A percentile compares a stretch with the other conserved stretches of the same genome.
phyloP scores from a whole-genome alignment of 129 eudicot species.

The Ambrosia trifida region DNA sequence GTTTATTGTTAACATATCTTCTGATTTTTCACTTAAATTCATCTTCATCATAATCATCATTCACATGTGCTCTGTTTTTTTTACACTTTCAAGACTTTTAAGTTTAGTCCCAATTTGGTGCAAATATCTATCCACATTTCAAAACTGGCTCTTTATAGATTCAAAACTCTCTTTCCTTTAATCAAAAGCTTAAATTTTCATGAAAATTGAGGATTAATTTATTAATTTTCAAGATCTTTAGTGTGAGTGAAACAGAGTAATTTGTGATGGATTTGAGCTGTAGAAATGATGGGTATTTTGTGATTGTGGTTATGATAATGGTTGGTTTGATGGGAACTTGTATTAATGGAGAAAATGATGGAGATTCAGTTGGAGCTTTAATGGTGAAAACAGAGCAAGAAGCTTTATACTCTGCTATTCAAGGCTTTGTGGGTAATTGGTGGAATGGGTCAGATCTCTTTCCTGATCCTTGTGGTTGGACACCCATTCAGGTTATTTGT shows the following conservation, averaged over 20 bases:
- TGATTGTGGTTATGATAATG: slow-evolving; percentile 22
- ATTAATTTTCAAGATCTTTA: slow-evolving; percentile 1
- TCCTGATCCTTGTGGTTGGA: slow-evolving; percentile 99
- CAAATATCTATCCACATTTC: slow-evolving; percentile 13
- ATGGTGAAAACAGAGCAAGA: slow-evolving; percentile 78
- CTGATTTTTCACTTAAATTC: slow-evolving; percentile 9
- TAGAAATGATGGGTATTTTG: slow-evolving; percentile 18
- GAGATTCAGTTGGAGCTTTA: slow-evolving; percentile 46
- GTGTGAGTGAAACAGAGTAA: slow-evolving; percentile 21
- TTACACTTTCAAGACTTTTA: slow-evolving; percentile 3
- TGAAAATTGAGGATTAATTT: background rate
- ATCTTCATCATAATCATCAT: slow-evolving; percentile 19
- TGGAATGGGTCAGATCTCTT: slow-evolving; percentile 97
- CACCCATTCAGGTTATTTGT: slow-evolving; percentile 69
- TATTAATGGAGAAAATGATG: slow-evolving; percentile 38
- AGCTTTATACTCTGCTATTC: slow-evolving; percentile 64
- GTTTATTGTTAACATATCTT: slow-evolving; percentile 1
- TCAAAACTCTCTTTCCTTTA: background rate
- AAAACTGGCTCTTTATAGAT: slow-evolving; percentile 5
- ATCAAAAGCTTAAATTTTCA: background rate
- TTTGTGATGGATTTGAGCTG: slow-evolving; percentile 30
- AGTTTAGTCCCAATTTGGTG: slow-evolving; percentile 25
- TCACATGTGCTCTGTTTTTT: slow-evolving; percentile 29
- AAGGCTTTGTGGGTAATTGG: slow-evolving; percentile 82
- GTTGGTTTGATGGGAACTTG: slow-evolving; percentile 29